Percentiles rank a stretch among this genome's conserved stretches.
Evolutionary conservation across 108 stramenopile species (phyloP).

Genomic region (Seminavis robusta): DNA sequence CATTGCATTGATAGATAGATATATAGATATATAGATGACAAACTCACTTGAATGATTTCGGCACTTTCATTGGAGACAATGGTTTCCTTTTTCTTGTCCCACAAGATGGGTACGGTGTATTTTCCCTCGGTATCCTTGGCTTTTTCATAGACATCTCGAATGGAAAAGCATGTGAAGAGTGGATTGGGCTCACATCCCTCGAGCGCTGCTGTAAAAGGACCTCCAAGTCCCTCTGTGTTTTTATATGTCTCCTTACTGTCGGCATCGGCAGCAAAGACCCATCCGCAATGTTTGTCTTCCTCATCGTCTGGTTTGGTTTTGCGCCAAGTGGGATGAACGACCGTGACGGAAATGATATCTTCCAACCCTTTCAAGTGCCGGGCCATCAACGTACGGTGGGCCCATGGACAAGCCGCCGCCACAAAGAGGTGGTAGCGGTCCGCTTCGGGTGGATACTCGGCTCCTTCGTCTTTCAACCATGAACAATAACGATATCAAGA

Average conservation of each 20-base stretch:
- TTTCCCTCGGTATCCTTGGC: conserved; percentile 42
- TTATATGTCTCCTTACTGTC: not conserved
- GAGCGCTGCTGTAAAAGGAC: conserved; percentile 42
- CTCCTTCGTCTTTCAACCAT: no score
- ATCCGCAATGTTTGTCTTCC: conserved; percentile 77
- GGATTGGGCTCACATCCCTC: conserved; percentile 50
- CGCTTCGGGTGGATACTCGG: conserved; percentile 49
- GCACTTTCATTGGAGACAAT: conserved; percentile 89
- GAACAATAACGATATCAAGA: no score
- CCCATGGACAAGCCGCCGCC: conserved; percentile 57
- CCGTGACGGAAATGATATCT: conserved; percentile 64
- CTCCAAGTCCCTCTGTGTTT: conserved; percentile 38
- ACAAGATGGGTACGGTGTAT: conserved; percentile 84
- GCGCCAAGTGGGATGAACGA: conserved; percentile 64
- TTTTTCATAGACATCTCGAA: conserved; percentile 8
- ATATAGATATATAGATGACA: no score
- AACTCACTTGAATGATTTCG: conserved; percentile 81
- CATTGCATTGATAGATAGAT: no score
- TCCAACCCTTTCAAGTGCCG: conserved; percentile 80
- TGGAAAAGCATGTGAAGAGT: conserved; percentile 28
- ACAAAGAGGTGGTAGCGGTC: conserved; percentile 63
- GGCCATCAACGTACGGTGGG: conserved; percentile 60
- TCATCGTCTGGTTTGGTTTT: conserved; percentile 62
- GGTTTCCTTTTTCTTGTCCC: conserved; percentile 76
- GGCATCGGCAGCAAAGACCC: conserved; percentile 52